These are phyloP conservation scores for Xylariaceae sp. DNA, from an alignment of 2,329 filamentous ascomycete species.

Conservation along the genomic window DNA sequence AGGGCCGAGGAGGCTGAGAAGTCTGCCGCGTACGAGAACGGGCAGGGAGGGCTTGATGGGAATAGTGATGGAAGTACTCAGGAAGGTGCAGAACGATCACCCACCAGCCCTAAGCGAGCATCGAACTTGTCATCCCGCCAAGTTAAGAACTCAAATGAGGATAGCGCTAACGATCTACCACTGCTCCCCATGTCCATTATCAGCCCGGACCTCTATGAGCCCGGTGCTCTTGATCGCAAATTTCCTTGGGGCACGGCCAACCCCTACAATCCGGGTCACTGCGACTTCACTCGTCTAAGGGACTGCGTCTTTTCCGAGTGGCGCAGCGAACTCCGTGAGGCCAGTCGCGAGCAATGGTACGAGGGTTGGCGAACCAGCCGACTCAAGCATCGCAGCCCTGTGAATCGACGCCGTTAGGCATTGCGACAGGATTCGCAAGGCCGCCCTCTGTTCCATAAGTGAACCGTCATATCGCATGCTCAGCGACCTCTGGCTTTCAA, in stretches of 20 bases:
- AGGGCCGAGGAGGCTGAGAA: slow-evolving; percentile 27
- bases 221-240: slow-evolving; percentile 69
- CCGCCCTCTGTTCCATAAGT: slow-evolving; percentile 13
- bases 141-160: slow-evolving; percentile 41
- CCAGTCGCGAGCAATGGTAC: slow-evolving; percentile 89
- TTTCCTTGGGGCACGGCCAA: slow-evolving; percentile 98
- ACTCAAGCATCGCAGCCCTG: slow-evolving; percentile 49
- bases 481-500: slow-evolving; percentile 17
- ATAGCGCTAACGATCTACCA: slow-evolving; percentile 50
- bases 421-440: slow-evolving; percentile 20
- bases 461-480: slow-evolving; percentile 20
- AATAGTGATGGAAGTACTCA: slow-evolving; percentile 23
- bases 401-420: slow-evolving; percentile 34
- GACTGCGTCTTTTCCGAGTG: slow-evolving; percentile 91
- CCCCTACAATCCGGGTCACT: slow-evolving; percentile 84
- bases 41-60: slow-evolving; percentile 21
- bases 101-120: slow-evolving; percentile 39
- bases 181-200: slow-evolving; percentile 88
- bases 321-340: slow-evolving; percentile 83
- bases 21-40: slow-evolving; percentile 25
- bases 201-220: slow-evolving; percentile 87
- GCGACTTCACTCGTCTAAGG: slow-evolving; percentile 86
- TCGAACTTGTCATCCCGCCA: slow-evolving; percentile 43
- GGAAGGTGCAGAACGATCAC: slow-evolving; percentile 37
- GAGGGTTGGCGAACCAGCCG: slow-evolving; percentile 84